Percentiles rank a stretch among this genome's conserved stretches.
These are phyloP conservation scores for Malassezia obtusa DNA, from an alignment of 1,284 basidiomycete genomes.

Conservation along the genomic window DNA sequence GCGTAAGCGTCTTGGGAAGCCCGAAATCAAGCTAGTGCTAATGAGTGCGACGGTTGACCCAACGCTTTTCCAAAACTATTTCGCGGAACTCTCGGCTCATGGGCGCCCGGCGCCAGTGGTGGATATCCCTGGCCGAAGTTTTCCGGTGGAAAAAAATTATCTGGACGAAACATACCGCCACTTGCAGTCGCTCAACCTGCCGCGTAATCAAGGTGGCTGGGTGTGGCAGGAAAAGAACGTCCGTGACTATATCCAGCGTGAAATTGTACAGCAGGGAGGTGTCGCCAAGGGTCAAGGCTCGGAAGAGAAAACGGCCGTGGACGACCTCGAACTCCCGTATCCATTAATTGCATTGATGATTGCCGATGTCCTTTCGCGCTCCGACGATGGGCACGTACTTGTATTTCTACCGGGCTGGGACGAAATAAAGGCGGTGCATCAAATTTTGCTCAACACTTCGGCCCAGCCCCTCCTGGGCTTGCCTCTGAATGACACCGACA, in stretches of 20 bases:
- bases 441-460: constrained; percentile 55
- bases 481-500: constrained; percentile 39
- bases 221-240: constrained; percentile 69
- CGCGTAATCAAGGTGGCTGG: constrained; percentile 54
- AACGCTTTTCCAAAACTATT: constrained; percentile 77
- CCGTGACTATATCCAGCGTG: constrained; percentile 63
- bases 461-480: constrained; percentile 51
- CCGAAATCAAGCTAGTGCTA: constrained; percentile 75
- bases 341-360: constrained; percentile 73
- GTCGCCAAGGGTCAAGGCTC: neutral
- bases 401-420: constrained; percentile 90
- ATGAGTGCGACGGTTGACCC: constrained; percentile 96
- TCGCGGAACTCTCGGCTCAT: constrained; percentile 53
- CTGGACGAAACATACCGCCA: constrained; percentile 64
- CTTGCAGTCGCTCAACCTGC: constrained; percentile 24
- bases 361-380: constrained; percentile 64
- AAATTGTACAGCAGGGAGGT: constrained; percentile 49
- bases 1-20: constrained; percentile 59
- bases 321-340: constrained; percentile 72
- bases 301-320: constrained; percentile 49
- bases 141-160: constrained; percentile 72
- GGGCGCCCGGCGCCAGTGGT: constrained; percentile 61
- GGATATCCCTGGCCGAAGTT: constrained; percentile 82
- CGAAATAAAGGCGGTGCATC: constrained; percentile 73
- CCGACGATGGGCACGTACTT: constrained; percentile 76